Evolutionary conservation across 2,329 filamentous ascomycete genomes (phyloP).

Genomic region (Exophiala sideris): DNA sequence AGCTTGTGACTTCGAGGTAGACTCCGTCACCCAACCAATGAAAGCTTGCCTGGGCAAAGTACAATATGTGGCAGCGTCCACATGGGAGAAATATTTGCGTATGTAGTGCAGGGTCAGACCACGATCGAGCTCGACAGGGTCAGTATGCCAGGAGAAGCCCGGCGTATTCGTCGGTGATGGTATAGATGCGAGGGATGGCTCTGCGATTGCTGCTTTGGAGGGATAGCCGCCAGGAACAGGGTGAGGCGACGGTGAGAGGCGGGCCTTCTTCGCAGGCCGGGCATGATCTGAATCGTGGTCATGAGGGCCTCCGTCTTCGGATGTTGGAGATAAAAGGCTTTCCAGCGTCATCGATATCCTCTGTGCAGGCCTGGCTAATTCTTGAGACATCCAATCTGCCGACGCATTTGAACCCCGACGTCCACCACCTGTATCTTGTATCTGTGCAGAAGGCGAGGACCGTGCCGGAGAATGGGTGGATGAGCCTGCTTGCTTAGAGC

Average conservation of each 20-base stretch:
- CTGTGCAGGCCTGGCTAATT: slow-evolving; percentile 28
- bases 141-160: slow-evolving; percentile 44
- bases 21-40: slow-evolving; percentile 51
- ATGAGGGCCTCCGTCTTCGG: slow-evolving; percentile 29
- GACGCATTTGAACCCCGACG: slow-evolving; percentile 18
- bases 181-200: slow-evolving; percentile 2
- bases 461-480: slow-evolving; percentile 10
- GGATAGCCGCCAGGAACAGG: slow-evolving; percentile 6
- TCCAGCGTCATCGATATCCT: slow-evolving; percentile 15
- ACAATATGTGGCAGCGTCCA: slow-evolving; percentile 53
- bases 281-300: slow-evolving; percentile 31
- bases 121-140: slow-evolving; percentile 53
- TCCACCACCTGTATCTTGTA: background rate
- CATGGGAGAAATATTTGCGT: slow-evolving; percentile 56
- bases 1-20: slow-evolving; percentile 47
- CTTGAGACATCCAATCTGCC: slow-evolving; percentile 32
- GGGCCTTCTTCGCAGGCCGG: slow-evolving; percentile 28
- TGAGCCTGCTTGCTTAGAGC: slow-evolving; percentile 5
- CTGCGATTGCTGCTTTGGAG: slow-evolving; percentile 1
- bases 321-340: slow-evolving; percentile 26
- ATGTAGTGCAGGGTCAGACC: slow-evolving; percentile 51
- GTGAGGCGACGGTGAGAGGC: slow-evolving; percentile 22
- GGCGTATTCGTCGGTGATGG: slow-evolving; percentile 2
- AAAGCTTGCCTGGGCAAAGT: slow-evolving; percentile 57
- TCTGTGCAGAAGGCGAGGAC: slow-evolving; percentile 18